phyloP scores from a whole-genome alignment of 257 asterid genomes.

The Solanum etuberosum region DNA sequence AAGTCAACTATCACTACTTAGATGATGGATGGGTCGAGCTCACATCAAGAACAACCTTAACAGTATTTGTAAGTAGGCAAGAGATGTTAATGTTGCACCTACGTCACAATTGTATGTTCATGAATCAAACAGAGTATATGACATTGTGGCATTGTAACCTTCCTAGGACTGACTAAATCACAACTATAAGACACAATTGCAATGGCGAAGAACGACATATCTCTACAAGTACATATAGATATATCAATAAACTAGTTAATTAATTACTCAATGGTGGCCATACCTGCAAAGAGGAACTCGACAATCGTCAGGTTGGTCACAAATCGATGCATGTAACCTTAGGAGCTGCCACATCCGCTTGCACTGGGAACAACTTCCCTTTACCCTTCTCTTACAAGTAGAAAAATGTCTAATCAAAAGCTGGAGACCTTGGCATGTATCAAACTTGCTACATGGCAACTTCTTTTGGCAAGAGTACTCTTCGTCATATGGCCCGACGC shows the following conservation, averaged over 20 bases:
- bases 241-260: neutral
- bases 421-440: conserved; percentile 82
- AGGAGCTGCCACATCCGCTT: conserved; percentile 92
- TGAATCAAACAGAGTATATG: too few species aligned
- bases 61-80: neutral
- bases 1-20: neutral
- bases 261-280: neutral
- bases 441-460: conserved; percentile 63
- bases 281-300: conserved; percentile 94
- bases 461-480: conserved; percentile 30
- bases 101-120: neutral
- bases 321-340: conserved; percentile 60
- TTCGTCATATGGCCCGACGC: conserved; percentile 58
- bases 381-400: conserved; percentile 49
- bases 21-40: neutral
- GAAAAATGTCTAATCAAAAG: conserved; percentile 69
- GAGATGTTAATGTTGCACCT: neutral
- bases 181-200: neutral
- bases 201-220: neutral
- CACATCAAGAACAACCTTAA: neutral
- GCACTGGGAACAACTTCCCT: conserved; percentile 72
- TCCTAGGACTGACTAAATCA: too few species aligned
- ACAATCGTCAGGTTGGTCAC: conserved; percentile 60
- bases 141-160: too few species aligned
- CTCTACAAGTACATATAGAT: neutral